Percentiles rank a stretch among this genome's conserved stretches.
phyloP scores from a whole-genome alignment of 2,329 filamentous ascomycete genomes.

The Calonectria multiphialidica region DNA sequence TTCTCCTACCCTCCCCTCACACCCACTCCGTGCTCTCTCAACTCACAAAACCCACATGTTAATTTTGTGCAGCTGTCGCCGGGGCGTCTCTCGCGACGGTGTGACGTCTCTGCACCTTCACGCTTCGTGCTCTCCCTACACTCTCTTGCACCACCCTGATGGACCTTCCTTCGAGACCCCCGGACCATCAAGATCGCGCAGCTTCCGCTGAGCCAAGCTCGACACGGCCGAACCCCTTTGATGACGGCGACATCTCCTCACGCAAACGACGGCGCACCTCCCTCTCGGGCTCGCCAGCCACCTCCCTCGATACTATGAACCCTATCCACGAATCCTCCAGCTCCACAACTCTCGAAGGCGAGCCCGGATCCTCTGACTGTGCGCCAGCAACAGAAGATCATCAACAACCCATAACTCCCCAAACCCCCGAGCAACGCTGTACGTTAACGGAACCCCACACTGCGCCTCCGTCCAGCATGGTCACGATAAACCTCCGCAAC shows the following conservation, averaged over 20 bases:
- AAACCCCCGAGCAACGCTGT: conserved; percentile 55
- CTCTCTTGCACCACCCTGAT: conserved; percentile 60
- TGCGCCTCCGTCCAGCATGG: conserved; percentile 63
- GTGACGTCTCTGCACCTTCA: conserved; percentile 61
- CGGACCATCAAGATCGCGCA: conserved; percentile 68
- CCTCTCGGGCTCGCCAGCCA: conserved; percentile 65
- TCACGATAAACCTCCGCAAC: conserved; percentile 72
- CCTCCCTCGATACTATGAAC: conserved; percentile 60
- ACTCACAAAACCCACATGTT: conserved; percentile 65
- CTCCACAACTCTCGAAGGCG: conserved; percentile 47
- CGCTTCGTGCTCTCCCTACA: conserved; percentile 52
- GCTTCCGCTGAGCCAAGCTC: conserved; percentile 73
- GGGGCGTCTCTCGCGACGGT: conserved; percentile 67
- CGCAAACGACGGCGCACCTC: conserved; percentile 74
- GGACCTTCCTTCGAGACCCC: conserved; percentile 63
- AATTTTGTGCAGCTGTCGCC: conserved; percentile 64
- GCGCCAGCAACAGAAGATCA: conserved; percentile 45
- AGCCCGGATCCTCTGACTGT: conserved; percentile 42
- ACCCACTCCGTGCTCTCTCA: conserved; percentile 35
- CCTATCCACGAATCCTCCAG: conserved; percentile 48
- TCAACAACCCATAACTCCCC: conserved; percentile 58
- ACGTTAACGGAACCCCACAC: conserved; percentile 46
- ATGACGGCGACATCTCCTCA: conserved; percentile 67
- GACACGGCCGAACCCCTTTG: conserved; percentile 73
- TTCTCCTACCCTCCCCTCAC: conserved; percentile 33